Evolutionary conservation across 768 basidiomycete genomes (phyloP).

Genomic region (Tricholoma terreum): DNA sequence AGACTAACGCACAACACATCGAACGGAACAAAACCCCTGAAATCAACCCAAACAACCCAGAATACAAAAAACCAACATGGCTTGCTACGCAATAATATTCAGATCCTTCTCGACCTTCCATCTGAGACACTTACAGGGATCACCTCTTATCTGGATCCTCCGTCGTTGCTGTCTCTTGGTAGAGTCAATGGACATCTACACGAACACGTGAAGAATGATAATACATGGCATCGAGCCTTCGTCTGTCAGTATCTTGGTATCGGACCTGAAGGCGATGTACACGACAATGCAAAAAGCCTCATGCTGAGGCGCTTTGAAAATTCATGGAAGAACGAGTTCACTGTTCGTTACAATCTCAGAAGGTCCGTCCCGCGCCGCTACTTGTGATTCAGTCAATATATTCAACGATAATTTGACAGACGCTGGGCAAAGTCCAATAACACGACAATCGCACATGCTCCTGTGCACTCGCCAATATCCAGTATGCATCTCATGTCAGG

Average conservation of each 20-base stretch:
- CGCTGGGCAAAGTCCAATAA: conserved; percentile 69
- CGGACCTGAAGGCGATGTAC: conserved; percentile 57
- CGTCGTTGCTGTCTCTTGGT: conserved; percentile 55
- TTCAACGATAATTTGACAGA: conserved; percentile 31
- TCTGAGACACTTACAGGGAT: conserved; percentile 73
- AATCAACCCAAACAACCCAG: conserved; percentile 25
- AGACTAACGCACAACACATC: conserved; percentile 41
- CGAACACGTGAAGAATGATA: conserved; percentile 71
- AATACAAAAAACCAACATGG: conserved; percentile 48
- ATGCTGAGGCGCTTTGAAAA: conserved; percentile 52
- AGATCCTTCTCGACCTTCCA: conserved; percentile 50
- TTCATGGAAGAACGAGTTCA: conserved; percentile 72
- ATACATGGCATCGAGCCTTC: conserved; percentile 78
- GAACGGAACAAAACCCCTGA: conserved; percentile 35
- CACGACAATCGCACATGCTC: conserved; percentile 58
- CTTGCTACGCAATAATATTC: conserved; percentile 28
- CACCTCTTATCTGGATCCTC: conserved; percentile 69
- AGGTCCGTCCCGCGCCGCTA: conserved; percentile 38
- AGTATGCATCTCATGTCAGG: conserved; percentile 59
- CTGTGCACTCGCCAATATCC: conserved; percentile 56
- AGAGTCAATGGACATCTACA: conserved; percentile 49
- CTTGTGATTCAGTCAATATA: not conserved
- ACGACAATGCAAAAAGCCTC: conserved; percentile 42
- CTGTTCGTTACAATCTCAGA: conserved; percentile 50
- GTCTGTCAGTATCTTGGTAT: conserved; percentile 64